Percentiles rank a stretch among this genome's conserved stretches.
These are phyloP conservation scores for Dioscorea dumetorum DNA, from an alignment of 106 monocot genomes.

Conservation along the genomic window DNA sequence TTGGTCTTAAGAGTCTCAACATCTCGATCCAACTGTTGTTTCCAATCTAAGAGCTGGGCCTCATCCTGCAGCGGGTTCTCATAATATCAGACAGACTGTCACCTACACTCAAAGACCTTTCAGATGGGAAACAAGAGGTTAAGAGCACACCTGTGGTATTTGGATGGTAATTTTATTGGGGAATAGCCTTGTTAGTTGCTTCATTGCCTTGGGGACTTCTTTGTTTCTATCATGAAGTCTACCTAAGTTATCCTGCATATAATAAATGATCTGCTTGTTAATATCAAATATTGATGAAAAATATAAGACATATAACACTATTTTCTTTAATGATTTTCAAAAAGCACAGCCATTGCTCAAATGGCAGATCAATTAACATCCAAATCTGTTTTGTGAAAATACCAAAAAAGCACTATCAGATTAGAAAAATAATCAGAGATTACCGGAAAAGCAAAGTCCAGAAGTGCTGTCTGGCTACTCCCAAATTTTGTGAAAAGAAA, in stretches of 20 bases:
- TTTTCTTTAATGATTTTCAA: too few species aligned
- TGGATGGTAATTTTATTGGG: slow-evolving; percentile 92
- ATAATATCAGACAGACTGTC: too few species aligned
- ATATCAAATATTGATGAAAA: not conserved
- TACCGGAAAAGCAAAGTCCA: slow-evolving; percentile 98
- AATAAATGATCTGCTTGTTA: not conserved
- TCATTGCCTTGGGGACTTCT: slow-evolving; percentile 85
- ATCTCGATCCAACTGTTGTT: slow-evolving; percentile 83
- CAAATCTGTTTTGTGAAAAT: not conserved
- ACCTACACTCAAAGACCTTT: too few species aligned
- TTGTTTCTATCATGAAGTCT: slow-evolving; percentile 80
- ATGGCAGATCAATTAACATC: not conserved
- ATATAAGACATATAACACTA: not conserved
- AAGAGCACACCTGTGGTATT: slow-evolving; percentile 53
- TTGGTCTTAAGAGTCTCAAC: slow-evolving; percentile 91
- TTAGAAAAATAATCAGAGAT: not conserved
- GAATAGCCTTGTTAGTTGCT: slow-evolving; percentile 75
- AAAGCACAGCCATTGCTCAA: not conserved
- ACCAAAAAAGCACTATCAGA: not conserved
- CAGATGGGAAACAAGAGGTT: too few species aligned
- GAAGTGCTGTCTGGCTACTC: slow-evolving; percentile 88
- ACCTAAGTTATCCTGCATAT: slow-evolving; percentile 64
- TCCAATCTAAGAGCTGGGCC: slow-evolving; percentile 66
- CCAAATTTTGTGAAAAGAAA: slow-evolving; percentile 98
- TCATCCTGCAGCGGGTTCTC: slow-evolving; percentile 47